Evolutionary conservation across 495 filamentous ascomycete species (phyloP).

Genomic region (Neurospora sp.): DNA sequence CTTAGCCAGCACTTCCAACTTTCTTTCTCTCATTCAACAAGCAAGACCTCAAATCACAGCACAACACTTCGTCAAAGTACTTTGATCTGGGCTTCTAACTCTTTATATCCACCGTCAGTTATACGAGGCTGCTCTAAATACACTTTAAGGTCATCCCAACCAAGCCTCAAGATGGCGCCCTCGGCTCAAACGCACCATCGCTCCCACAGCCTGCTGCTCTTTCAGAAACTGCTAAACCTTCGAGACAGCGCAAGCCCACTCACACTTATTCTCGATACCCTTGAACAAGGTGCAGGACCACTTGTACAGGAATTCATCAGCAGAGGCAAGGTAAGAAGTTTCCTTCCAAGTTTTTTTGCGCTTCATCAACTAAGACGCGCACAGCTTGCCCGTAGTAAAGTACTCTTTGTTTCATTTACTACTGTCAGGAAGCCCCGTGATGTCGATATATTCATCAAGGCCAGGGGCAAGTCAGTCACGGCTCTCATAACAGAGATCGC

Average conservation of each 20-base stretch:
- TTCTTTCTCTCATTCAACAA: background rate
- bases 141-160: background rate
- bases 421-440: constrained; percentile 47
- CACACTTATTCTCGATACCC: constrained; percentile 71
- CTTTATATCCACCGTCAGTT: background rate
- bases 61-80: background rate
- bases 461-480: constrained; percentile 45
- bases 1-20: background rate
- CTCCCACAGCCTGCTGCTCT: constrained; percentile 76
- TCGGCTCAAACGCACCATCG: constrained; percentile 55
- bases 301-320: constrained; percentile 63
- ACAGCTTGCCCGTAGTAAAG: constrained; percentile 42
- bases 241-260: constrained; percentile 76
- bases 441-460: constrained; percentile 54
- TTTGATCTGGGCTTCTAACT: background rate
- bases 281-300: constrained; percentile 71
- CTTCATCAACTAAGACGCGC: background rate
- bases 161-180: constrained; percentile 27
- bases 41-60: background rate
- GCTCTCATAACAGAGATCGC: constrained; percentile 47
- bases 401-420: constrained; percentile 70
- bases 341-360: background rate
- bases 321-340: constrained; percentile 54
- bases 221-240: constrained; percentile 71
- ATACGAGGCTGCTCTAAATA: background rate